These are phyloP conservation scores for Salix brachista DNA, from an alignment of 345 rosid species.

Conservation along the genomic window DNA sequence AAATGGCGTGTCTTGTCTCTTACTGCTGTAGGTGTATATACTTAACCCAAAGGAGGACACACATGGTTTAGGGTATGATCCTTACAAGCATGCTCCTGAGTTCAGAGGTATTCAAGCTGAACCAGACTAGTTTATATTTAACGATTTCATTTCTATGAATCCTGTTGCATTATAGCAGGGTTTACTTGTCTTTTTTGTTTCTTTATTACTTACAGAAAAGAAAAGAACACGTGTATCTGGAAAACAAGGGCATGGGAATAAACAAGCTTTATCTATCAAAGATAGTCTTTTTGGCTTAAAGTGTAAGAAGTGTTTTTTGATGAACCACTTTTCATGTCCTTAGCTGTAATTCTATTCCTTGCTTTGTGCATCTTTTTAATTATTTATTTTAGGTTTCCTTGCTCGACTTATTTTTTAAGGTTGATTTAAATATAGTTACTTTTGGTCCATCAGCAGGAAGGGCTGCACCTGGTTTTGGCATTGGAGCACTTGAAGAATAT, in stretches of 20 bases:
- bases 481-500: conserved; percentile 97
- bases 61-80: conserved; percentile 91
- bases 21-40: conserved; percentile 53
- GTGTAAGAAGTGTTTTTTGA: conserved; percentile 50
- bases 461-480: conserved; percentile 92
- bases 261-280: conserved; percentile 50
- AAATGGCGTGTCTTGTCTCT: not conserved
- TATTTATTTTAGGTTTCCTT: conserved; percentile 11
- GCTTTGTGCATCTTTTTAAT: conserved; percentile 10
- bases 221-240: conserved; percentile 58
- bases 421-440: conserved; percentile 37
- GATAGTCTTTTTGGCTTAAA: conserved; percentile 71
- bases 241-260: conserved; percentile 39
- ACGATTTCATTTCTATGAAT: conserved; percentile 8
- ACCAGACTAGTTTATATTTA: conserved; percentile 14
- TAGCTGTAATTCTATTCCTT: not conserved
- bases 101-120: conserved; percentile 62
- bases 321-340: conserved; percentile 4
- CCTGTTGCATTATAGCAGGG: conserved; percentile 9
- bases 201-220: conserved; percentile 47
- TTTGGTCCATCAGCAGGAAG: conserved; percentile 72
- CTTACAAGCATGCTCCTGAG: conserved; percentile 94
- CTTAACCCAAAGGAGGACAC: conserved; percentile 87
- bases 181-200: conserved; percentile 11
- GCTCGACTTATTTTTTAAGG: conserved; percentile 9